Base-by-base conservation (phyloP, 352 stramenopile species). In the Blastocystis sp. region DNA sequence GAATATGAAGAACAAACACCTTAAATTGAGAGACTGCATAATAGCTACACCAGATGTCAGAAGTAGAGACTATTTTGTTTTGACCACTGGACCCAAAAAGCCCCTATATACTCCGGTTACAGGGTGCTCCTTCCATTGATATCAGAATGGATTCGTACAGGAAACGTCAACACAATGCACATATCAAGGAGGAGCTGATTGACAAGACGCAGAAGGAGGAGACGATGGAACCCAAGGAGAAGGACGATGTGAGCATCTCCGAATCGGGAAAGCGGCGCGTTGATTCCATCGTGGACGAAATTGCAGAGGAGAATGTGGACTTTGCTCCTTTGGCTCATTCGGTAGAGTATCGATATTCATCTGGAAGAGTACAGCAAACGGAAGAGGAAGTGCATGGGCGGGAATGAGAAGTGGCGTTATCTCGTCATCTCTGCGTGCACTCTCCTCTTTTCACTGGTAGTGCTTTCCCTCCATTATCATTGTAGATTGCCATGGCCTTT, bases 261-360 rank as follows among this genome's bases (percentile, higher is more conserved):
- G 66, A 76, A 11, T 14, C 66, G 48, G 34, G 52, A 56, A 76
- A 76, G 21, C 4, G 66, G 41, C 48, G 52, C 0, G n/a, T 59
- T 34, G 28, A 34, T 7, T 76, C 66, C 19, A 41, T 56, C 21
- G 21, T 76, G 0, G 23, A 52, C 52, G 34, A 48, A 5, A n/a
- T 40, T 70, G 17, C 59, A 11, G 74, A 84, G 2, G 74, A 84
- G 19, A 70, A 62, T 48, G 74, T 84, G 43, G 5, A 23, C 0
- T 28, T 43, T 70, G 5, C 38, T 34, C 53, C 23, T 38, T 67
- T 17, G 40, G 1, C 14, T 84, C 11, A 62, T 41, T 4, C 4
- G 28, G 34, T 84, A 84, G 74, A 69, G 34, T 19, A 59, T 59
- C 45, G 74, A 84, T 69, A 70, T 56, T 70, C 65, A 69, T 84